A percentile compares a stretch with the other conserved stretches of the same genome.
These are phyloP conservation scores for Centella asiatica DNA, from an alignment of 129 eudicot genomes.

Conservation along the genomic window DNA sequence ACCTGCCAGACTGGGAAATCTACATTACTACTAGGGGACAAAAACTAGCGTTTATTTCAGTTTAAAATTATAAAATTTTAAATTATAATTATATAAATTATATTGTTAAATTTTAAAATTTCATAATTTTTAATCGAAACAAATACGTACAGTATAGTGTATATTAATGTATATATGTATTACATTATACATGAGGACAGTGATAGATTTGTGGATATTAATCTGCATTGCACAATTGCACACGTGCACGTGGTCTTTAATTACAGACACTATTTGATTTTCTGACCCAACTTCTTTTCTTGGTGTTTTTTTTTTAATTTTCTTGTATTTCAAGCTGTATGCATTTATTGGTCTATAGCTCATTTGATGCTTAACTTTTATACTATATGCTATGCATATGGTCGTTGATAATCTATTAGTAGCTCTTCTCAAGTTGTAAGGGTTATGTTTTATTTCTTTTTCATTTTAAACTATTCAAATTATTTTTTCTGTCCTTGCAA, in stretches of 20 bases:
- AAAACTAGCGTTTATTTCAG: too few relatives aligned
- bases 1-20: neutral
- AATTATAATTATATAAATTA: too few relatives aligned
- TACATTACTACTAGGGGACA: too few relatives aligned
- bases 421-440: too few relatives aligned
- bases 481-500: too few relatives aligned
- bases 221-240: constrained; percentile 12
- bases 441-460: too few relatives aligned
- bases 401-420: too few relatives aligned
- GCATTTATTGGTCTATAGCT: neutral
- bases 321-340: constrained; percentile 11
- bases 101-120: too few relatives aligned
- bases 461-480: too few relatives aligned
- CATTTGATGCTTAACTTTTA: neutral
- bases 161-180: neutral
- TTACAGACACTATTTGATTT: neutral
- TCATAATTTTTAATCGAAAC: too few relatives aligned
- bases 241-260: constrained; percentile 10
- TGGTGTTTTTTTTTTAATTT: neutral
- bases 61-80: too few relatives aligned
- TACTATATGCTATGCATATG: neutral
- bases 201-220: neutral
- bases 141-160: too few relatives aligned
- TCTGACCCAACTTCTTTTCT: neutral
- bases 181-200: neutral